Percentiles rank a stretch among this genome's conserved stretches.
Conservation (phyloP, 148 eudicot genomes). For the Vaccinium darrowii region DNA sequence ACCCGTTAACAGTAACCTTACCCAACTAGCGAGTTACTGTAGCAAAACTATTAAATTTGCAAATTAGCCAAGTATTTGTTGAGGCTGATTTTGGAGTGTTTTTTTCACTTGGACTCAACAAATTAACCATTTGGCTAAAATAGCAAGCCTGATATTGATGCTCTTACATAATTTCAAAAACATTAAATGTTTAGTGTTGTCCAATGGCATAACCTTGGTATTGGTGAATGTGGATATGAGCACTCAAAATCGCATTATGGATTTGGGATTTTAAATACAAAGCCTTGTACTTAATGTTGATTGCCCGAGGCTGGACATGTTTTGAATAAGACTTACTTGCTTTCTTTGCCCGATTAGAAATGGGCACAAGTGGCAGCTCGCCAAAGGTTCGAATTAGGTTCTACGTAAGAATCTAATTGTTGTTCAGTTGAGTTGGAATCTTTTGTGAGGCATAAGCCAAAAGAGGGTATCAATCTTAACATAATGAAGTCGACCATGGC, state of each 20-base stretch:
- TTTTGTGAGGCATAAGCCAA: not conserved
- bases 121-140: too few species aligned
- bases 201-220: not conserved
- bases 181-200: not conserved
- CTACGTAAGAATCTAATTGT: not conserved
- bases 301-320: not conserved
- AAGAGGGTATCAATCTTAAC: not conserved
- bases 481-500: not conserved
- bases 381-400: too few species aligned
- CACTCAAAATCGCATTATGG: not conserved
- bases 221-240: not conserved
- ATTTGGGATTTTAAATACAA: not conserved
- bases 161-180: not conserved
- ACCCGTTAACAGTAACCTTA: too few species aligned
- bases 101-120: too few species aligned
- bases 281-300: not conserved
- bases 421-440: not conserved
- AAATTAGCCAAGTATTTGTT: too few species aligned
- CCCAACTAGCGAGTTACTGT: too few species aligned
- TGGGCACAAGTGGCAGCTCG: not conserved
- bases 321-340: not conserved
- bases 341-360: not conserved
- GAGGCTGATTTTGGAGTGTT: too few species aligned
- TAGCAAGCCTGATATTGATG: too few species aligned
- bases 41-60: too few species aligned